These are phyloP conservation scores for Favolaschia claudopus DNA, from an alignment of 768 basidiomycete species.

Conservation along the genomic window DNA sequence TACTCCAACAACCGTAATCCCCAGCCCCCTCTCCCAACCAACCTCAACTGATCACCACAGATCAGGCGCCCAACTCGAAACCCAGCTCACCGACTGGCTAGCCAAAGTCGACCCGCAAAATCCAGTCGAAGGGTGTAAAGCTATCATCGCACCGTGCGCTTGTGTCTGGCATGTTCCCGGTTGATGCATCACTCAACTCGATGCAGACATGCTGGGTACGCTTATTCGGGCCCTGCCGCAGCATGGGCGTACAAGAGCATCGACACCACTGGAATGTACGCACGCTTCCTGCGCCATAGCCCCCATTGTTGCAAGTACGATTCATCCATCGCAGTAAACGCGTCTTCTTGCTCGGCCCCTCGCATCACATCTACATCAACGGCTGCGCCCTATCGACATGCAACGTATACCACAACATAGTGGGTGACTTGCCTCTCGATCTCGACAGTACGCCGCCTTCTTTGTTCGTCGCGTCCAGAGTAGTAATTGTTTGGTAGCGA, in stretches of 20 bases:
- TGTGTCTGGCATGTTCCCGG: not conserved
- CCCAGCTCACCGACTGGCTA: slow-evolving; percentile 73
- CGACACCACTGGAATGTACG: slow-evolving; percentile 82
- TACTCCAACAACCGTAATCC: slow-evolving; percentile 79
- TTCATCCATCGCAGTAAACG: slow-evolving; percentile 66
- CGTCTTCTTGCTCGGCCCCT: slow-evolving; percentile 95
- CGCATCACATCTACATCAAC: slow-evolving; percentile 88
- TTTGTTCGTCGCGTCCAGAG: not conserved
- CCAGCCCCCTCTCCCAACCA: slow-evolving; percentile 18
- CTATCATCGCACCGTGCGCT: slow-evolving; percentile 96
- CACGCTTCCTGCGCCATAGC: slow-evolving; percentile 20
- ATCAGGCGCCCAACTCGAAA: slow-evolving; percentile 50
- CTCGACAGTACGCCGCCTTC: slow-evolving; percentile 63
- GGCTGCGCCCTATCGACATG: slow-evolving; percentile 90
- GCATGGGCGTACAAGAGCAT: slow-evolving; percentile 97
- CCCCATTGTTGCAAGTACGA: slow-evolving; percentile 8
- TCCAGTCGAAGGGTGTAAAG: slow-evolving; percentile 75
- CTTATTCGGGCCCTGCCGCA: slow-evolving; percentile 92
- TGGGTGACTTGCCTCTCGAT: slow-evolving; percentile 86
- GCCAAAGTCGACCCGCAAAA: slow-evolving; percentile 61
- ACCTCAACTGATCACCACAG: slow-evolving; percentile 20
- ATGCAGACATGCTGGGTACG: slow-evolving; percentile 91
- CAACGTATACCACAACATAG: slow-evolving; percentile 80
- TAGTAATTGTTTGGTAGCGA: slow-evolving; percentile 53
- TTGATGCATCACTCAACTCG: not conserved